phyloP scores from a whole-genome alignment of 768 basidiomycete species.

The Porphyrellus cyaneotinctus region DNA sequence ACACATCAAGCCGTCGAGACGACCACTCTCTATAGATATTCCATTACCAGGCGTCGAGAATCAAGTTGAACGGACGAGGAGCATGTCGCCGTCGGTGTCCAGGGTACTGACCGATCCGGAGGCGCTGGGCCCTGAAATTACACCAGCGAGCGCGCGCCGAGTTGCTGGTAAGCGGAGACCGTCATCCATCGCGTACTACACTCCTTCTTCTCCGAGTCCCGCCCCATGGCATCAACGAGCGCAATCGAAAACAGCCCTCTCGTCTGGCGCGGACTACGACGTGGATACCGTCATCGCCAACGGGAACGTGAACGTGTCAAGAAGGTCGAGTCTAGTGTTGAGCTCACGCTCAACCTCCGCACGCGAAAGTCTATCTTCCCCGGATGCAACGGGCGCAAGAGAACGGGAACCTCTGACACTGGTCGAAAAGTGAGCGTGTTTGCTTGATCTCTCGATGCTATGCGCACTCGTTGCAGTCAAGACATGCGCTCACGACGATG shows the following conservation, averaged over 20 bases:
- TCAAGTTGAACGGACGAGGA: not conserved
- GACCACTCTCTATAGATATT: not conserved
- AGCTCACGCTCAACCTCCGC: slow-evolving; percentile 13
- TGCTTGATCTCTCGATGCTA: not conserved
- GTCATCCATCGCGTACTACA: slow-evolving; percentile 29
- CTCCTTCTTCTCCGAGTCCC: slow-evolving; percentile 24
- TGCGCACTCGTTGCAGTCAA: not conserved
- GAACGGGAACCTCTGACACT: slow-evolving; percentile 53
- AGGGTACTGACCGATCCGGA: not conserved
- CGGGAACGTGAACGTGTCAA: slow-evolving; percentile 12
- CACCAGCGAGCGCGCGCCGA: not conserved
- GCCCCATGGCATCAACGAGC: slow-evolving; percentile 21
- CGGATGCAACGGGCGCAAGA: slow-evolving; percentile 4
- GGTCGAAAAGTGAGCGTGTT: slow-evolving; percentile 60
- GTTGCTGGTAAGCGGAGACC: slow-evolving; percentile 19
- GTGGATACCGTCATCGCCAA: not conserved
- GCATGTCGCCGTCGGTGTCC: slow-evolving; percentile 5
- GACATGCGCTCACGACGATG: not conserved
- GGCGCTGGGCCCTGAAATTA: not conserved
- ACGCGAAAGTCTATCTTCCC: slow-evolving; percentile 17
- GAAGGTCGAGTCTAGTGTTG: slow-evolving; percentile 20
- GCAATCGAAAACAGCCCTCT: not conserved
- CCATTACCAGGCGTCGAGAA: not conserved
- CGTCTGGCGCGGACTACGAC: slow-evolving; percentile 5
- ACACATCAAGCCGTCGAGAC: slow-evolving; percentile 11